Evolutionary conservation across 805 yeast species (phyloP), one percentile per base, ranked within the genome.

Genomic region (Wickerhamiella occidentalis): DNA sequence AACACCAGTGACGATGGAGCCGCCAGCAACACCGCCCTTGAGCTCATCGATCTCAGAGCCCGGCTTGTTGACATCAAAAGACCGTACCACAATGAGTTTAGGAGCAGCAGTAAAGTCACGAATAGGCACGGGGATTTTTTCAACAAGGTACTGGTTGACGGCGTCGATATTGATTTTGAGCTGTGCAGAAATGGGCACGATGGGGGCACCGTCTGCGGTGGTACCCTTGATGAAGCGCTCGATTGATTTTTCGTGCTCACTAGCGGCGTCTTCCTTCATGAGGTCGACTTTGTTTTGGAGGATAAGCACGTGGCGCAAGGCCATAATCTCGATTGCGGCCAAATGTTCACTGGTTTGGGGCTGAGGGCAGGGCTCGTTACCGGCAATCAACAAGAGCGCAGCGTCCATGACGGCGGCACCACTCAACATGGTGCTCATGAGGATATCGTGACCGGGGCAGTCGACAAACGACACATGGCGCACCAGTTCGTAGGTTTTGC

Each of bases 371-470:
- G 95, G 79, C 76, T 92, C 99, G 67, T 92, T 92, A 70, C 97
- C 98, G 25, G 98, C 99, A 65, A 92, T 82, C 57, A 92, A 76
- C 64, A 92, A 74, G 54, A 92, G 74, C 2, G 99, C 99, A 51
- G 99, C 99, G 70, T 92, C 99, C 99, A 92, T 92, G 56, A 92
- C 99, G 15, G 99, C 99, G 33, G 99, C 99, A 66, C 99, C 99
- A 43, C 97, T 88, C 78, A 92, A 80, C 99, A 92, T 92, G 58
- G 99, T 92, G 77, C 96, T 87, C 99, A 92, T 92, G 68, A 92
- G 81, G 73, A 92, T 94, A 75, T 92, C 99, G 84, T 92, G 99
- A 68, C 99, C 99, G 53, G 99, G 99, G 75, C 98, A 94, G 75
- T 92, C 99, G 54, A 94, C 98, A 62, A 94, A 94, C 9, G 96